A percentile compares a stretch with the other conserved stretches of the same genome.
These are phyloP conservation scores for Salix viminalis DNA, from an alignment of 345 rosid species.

Conservation along the genomic window DNA sequence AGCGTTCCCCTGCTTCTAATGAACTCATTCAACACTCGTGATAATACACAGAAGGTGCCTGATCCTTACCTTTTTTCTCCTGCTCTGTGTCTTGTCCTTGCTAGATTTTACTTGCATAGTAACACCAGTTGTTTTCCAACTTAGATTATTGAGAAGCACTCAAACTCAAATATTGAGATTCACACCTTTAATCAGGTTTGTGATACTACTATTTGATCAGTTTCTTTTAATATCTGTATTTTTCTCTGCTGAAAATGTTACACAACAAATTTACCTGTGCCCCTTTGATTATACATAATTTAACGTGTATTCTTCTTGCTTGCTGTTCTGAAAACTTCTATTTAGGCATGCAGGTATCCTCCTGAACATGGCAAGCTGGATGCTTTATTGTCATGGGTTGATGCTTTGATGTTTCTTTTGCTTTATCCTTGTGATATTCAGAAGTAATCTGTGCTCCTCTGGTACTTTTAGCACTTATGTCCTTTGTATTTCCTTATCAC, in stretches of 20 bases:
- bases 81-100: not conserved
- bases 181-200: slow-evolving; percentile 95
- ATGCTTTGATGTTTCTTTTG: not conserved
- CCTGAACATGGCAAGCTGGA: slow-evolving; percentile 98
- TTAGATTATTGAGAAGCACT: slow-evolving; percentile 84
- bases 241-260: not conserved
- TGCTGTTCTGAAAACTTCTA: not conserved
- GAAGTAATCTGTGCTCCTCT: not conserved
- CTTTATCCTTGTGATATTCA: not conserved
- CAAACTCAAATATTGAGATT: slow-evolving; percentile 66
- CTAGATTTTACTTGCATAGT: slow-evolving; percentile 8
- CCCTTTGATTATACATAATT: not conserved
- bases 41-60: slow-evolving; percentile 78
- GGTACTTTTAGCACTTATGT: not conserved
- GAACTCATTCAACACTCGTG: slow-evolving; percentile 98
- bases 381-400: slow-evolving; percentile 70
- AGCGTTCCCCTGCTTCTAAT: slow-evolving; percentile 88
- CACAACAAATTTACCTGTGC: slow-evolving; percentile 4
- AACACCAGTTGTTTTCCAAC: slow-evolving; percentile 7
- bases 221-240: not conserved
- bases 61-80: not conserved
- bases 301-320: not conserved
- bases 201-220: slow-evolving; percentile 6
- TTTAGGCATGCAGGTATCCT: slow-evolving; percentile 63
- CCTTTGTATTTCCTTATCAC: not conserved